Base-by-base conservation (phyloP, 306 rosid species). In the Heteromeles arbutifolia region DNA sequence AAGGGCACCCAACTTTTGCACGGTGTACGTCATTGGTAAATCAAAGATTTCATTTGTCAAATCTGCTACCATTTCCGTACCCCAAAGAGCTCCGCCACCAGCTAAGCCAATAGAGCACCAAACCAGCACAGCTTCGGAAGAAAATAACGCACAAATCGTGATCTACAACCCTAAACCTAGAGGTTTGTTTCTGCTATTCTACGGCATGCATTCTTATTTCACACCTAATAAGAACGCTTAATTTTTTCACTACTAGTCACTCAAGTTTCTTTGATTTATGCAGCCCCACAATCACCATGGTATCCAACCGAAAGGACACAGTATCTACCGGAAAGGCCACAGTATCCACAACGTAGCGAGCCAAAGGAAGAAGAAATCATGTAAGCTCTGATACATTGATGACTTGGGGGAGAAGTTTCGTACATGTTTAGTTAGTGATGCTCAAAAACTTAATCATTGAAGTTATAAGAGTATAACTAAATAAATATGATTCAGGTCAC, bases 1-100 rank as follows among this genome's bases (percentile, higher is more conserved):
- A 84, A 92, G 74, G 48, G 92, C 89, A 26, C 96, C 98, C 0
- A 81, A 80, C 21, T 95, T 85, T 85, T 95, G 97, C 86, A 88
- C 93, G 1, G 88, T 95, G 67, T 95, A 95, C 84, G 83, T 84
- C 24, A 92, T 95, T 74, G 53, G 85, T 79, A 92, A 86, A 79
- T 96, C 92, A 74, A 95, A 87, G 74, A 88, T 95, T 69, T 74
- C 91, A 21, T 53, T 81, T 0, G 86, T 92, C 41, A 76, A 77
- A 67, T 76, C 90, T 11, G 89, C 97, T 52, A 74, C 88, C 11
- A 18, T 65, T 56, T 19, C 90, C 6, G 2, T 80, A 13, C 45
- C 93, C 19, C 12, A 71, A 22, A 87, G 80, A 77, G 6, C 69
- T 11, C 15, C 67, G 15, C 25, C 75, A 6, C 14, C 72, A 1